Evolutionary conservation across 345 rosid genomes (phyloP).

Genomic region (Cardamine resedifolia): DNA sequence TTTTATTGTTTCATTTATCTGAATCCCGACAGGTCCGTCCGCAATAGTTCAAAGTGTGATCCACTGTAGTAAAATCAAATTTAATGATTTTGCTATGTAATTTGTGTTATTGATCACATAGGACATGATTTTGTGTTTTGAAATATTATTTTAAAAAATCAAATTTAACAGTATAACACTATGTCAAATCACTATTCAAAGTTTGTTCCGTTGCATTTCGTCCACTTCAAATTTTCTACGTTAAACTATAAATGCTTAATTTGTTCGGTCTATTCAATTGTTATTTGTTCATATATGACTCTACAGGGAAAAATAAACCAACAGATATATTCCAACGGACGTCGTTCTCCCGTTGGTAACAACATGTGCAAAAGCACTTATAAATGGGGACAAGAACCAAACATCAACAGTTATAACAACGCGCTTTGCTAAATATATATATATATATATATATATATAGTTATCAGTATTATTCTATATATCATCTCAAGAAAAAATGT

Average conservation of each 20-base stretch:
- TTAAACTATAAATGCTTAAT: not conserved
- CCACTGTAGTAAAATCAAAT: not conserved
- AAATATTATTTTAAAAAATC: not conserved
- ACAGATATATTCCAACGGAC: conserved; percentile 1
- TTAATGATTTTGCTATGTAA: not conserved
- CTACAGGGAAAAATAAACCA: not conserved
- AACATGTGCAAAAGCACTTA: conserved; percentile 20
- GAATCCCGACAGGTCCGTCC: not conserved
- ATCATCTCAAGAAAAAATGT: not conserved
- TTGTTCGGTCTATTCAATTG: not conserved
- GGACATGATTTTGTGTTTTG: not conserved
- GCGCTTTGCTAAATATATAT: conserved; percentile 33
- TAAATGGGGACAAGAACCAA: conserved; percentile 31
- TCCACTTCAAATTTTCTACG: not conserved
- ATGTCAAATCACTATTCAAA: not conserved
- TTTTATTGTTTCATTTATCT: not conserved
- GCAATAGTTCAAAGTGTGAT: not conserved
- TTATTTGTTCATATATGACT: not conserved
- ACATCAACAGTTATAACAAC: conserved; percentile 42
- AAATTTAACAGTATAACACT: not conserved
- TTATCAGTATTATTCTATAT: not conserved
- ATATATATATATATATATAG: not conserved
- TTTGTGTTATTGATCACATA: not conserved
- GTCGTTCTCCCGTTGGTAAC: conserved; percentile 1
- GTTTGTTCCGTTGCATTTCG: not conserved